phyloP scores from a whole-genome alignment of 768 basidiomycete genomes.

The Pleurotus ostreatus region DNA sequence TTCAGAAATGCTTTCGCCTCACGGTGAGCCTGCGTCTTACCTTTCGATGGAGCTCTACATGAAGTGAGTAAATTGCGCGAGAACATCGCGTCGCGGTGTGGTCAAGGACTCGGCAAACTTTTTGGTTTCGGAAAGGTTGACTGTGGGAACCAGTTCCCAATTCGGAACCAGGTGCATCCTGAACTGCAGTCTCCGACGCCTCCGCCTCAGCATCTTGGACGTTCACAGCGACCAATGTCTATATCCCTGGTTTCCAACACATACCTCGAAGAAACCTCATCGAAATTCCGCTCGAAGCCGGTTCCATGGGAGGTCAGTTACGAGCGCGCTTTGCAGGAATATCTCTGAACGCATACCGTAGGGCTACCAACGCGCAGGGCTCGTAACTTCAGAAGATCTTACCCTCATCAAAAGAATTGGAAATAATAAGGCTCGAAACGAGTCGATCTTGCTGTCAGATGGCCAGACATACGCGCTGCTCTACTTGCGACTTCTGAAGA shows the following conservation, averaged over 20 bases:
- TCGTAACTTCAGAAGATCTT: conserved; percentile 86
- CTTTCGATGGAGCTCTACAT: conserved; percentile 26
- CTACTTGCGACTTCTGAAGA: conserved; percentile 86
- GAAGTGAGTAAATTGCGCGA: conserved; percentile 25
- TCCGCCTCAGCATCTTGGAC: conserved; percentile 1
- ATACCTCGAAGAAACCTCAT: conserved; percentile 82
- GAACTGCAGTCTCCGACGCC: conserved; percentile 5
- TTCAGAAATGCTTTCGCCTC: neutral
- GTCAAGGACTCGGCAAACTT: neutral
- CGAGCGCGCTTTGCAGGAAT: too few relatives aligned
- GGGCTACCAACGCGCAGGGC: conserved; percentile 94
- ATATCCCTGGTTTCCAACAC: conserved; percentile 74
- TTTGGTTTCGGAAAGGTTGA: conserved; percentile 1
- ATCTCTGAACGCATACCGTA: conserved; percentile 22
- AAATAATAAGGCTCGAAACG: conserved; percentile 67
- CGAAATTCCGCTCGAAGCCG: conserved; percentile 85
- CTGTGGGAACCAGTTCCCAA: conserved; percentile 2
- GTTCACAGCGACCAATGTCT: conserved; percentile 45
- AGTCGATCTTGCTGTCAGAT: conserved; percentile 79
- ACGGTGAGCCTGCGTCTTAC: conserved; percentile 14
- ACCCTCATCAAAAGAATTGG: conserved; percentile 87
- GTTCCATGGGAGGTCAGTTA: conserved; percentile 93
- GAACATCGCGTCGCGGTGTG: conserved; percentile 21
- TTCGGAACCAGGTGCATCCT: neutral
- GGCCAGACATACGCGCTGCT: conserved; percentile 80